Evolutionary conservation across 202 grass and related monocot species (phyloP), one percentile per base, ranked within the genome.

Genomic region (Zoysia matrella): DNA sequence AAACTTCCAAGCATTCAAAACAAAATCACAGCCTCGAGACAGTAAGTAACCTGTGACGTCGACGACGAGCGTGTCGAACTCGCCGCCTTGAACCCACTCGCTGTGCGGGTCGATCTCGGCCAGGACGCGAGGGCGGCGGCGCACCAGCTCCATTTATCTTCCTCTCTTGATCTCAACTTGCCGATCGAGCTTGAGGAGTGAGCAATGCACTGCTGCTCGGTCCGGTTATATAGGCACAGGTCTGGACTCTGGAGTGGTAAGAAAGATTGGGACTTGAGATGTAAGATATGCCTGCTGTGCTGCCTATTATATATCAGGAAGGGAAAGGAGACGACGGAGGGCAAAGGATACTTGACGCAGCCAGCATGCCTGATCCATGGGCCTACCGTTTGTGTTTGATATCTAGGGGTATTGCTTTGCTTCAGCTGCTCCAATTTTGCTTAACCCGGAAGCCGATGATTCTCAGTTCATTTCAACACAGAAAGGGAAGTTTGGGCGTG

Each of bases 61-160:
- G n/a, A 93, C 40, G 7, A 91, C 5, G 39, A 97, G 84, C 10
- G 71, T 86, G 76, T 91, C 78, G 18, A 91, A 88, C 11, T 84
- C 86, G 8, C 70, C 9, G 3, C 74, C 84, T 16, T 2, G 74
- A 12, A 88, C 13, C 94, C 88, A 93, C 16, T 89, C 82, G 55
- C 56, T 89, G 62, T 60, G 71, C 4, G 91, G 91, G 46, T 97
- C 68, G 72, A 89, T 71, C 79, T 91, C 91, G 0, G 72, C 12
- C 36, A 86, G 79, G 51, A 77, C 67, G 36, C 65, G 72, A 83
- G 80, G 76, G 10, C 76, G 64, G 2, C 61, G 64, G 2, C 61
- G 62, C 30, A 16, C 58, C 40, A 57, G 42, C 0, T 88, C 80
- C 64, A 79, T 80, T 15, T 44, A 11, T 15, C 53, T 13, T 55